A percentile compares a stretch with the other conserved stretches of the same genome.
phyloP scores from a whole-genome alignment of 169 alveolate genomes.

The Plasmodium malariae region DNA sequence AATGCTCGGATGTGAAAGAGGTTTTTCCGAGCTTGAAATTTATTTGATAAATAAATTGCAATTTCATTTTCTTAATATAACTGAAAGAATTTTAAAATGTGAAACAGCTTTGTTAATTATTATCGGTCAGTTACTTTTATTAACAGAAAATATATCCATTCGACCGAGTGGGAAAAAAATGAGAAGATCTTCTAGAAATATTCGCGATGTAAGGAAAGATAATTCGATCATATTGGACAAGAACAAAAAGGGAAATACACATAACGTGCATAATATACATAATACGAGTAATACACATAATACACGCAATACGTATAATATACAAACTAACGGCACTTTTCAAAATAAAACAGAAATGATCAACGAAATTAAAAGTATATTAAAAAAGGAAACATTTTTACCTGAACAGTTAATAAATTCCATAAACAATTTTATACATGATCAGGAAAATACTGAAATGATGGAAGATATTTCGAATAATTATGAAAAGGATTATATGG shows the following conservation, averaged over 20 bases:
- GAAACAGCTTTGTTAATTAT: conserved; percentile 71
- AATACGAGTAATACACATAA: too few relatives aligned
- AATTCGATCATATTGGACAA: background rate
- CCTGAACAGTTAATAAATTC: conserved; percentile 23
- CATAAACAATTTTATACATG: conserved; percentile 13
- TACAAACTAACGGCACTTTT: background rate
- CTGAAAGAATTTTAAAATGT: conserved; percentile 70
- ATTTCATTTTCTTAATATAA: conserved; percentile 54
- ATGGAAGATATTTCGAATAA: background rate
- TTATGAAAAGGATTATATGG: background rate
- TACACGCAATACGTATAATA: background rate
- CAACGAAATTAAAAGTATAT: conserved; percentile 27
- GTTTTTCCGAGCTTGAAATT: conserved; percentile 71
- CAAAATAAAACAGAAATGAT: conserved; percentile 14
- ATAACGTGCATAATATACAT: background rate
- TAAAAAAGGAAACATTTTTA: conserved; percentile 11
- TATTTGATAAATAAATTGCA: conserved; percentile 48
- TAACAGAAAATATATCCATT: conserved; percentile 46
- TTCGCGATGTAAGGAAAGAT: background rate
- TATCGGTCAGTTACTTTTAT: conserved; percentile 59
- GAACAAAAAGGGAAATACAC: background rate
- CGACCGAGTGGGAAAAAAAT: conserved; percentile 70
- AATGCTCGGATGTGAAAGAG: conserved; percentile 76
- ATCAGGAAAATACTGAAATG: background rate
- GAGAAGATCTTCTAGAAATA: conserved; percentile 25